phyloP scores from a whole-genome alignment of 2,329 filamentous ascomycete species.

The Graphiopsis chlorocephala region DNA sequence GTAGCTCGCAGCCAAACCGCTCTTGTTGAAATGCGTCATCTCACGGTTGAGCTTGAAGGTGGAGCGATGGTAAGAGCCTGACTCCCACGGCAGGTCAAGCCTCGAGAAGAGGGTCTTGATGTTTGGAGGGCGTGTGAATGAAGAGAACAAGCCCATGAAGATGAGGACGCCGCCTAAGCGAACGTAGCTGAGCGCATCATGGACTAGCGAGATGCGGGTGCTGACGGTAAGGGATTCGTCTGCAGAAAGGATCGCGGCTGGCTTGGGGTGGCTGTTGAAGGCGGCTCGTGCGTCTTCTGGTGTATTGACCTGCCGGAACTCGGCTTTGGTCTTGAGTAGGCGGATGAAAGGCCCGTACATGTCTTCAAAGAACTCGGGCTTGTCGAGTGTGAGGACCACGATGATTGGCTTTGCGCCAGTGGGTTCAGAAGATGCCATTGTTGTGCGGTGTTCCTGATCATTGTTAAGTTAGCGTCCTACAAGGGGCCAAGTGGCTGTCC shows the following conservation, averaged over 20 bases:
- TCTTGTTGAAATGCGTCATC: constrained; percentile 15
- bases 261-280: constrained; percentile 10
- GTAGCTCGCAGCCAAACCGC: constrained; percentile 17
- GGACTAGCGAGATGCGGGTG: constrained; percentile 11
- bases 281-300: constrained; percentile 14
- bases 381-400: constrained; percentile 22
- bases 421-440: neutral
- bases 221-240: constrained; percentile 18
- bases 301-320: constrained; percentile 20
- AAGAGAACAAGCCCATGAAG: constrained; percentile 23
- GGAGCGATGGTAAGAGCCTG: constrained; percentile 25
- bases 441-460: neutral
- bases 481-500: neutral
- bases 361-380: constrained; percentile 21
- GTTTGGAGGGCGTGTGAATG: constrained; percentile 13
- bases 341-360: constrained; percentile 17
- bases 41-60: constrained; percentile 21
- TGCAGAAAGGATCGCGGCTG: constrained; percentile 19
- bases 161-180: constrained; percentile 21
- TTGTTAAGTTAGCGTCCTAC: neutral
- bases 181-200: constrained; percentile 22
- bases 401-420: constrained; percentile 14
- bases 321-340: constrained; percentile 16
- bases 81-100: constrained; percentile 22
- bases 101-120: constrained; percentile 21